Evolutionary conservation across 2,329 filamentous ascomycete genomes (phyloP).

Genomic region (Pleoardoris graminearum): DNA sequence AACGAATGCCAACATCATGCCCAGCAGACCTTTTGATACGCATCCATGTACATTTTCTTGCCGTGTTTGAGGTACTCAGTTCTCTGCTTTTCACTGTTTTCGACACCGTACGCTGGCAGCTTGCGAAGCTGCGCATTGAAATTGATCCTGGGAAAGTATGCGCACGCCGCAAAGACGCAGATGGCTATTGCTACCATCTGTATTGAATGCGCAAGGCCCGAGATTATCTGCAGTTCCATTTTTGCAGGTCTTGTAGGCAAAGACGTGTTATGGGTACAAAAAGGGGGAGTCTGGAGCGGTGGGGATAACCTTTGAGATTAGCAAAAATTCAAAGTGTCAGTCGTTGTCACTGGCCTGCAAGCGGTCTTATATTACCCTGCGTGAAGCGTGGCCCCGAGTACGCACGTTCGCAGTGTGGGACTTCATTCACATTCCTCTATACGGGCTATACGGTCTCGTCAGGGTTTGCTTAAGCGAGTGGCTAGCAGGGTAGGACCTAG

Average conservation of each 20-base stretch:
- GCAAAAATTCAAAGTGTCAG: no score
- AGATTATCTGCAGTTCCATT: constrained; percentile 8
- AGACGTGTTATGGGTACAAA: not conserved
- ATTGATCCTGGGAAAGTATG: constrained; percentile 27
- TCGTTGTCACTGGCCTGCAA: no score
- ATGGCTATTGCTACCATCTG: constrained; percentile 18
- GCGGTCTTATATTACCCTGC: no score
- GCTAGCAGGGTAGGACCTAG: not conserved
- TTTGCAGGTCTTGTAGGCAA: not conserved
- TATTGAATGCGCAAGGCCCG: not conserved
- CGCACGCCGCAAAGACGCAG: constrained; percentile 27
- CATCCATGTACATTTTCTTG: constrained; percentile 31
- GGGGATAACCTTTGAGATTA: no score
- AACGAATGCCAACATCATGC: no score
- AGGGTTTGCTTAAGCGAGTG: not conserved
- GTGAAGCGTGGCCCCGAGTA: no score
- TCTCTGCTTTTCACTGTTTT: constrained; percentile 24
- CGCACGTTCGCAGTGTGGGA: no score
- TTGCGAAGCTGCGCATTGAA: constrained; percentile 27
- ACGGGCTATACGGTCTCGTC: not conserved
- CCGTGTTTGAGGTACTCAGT: constrained; percentile 26
- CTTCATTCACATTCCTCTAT: not conserved
- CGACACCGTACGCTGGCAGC: constrained; percentile 24
- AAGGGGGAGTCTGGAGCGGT: no score
- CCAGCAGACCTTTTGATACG: constrained; percentile 31